These are phyloP conservation scores for Osmanthus fragrans DNA, from an alignment of 257 asterid species.

Conservation along the genomic window DNA sequence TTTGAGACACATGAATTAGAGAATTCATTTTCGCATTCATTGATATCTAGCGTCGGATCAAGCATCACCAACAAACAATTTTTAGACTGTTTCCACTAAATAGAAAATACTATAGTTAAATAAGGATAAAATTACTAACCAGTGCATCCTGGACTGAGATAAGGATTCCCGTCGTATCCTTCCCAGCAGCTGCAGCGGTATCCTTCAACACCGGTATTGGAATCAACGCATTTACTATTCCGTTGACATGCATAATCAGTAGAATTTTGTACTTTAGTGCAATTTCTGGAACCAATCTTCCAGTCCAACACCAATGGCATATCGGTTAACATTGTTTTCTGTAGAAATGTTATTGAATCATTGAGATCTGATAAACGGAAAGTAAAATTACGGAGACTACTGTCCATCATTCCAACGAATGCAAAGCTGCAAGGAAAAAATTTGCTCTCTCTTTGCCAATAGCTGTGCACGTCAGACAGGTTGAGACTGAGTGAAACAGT, in stretches of 20 bases:
- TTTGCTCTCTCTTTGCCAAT: background rate
- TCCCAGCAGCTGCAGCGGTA: conserved; percentile 20
- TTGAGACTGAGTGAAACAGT: background rate
- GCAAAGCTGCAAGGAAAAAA: conserved; percentile 22
- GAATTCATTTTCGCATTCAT: conserved; percentile 5
- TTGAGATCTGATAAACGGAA: conserved; percentile 9
- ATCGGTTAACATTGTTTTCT: background rate
- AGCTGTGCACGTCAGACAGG: background rate
- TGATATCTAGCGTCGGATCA: background rate
- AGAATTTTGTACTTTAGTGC: conserved; percentile 2
- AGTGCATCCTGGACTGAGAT: conserved; percentile 28
- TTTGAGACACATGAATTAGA: conserved; percentile 3
- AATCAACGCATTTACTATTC: conserved; percentile 20
- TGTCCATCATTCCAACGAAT: background rate
- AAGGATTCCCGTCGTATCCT: conserved; percentile 32
- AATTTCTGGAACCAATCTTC: conserved; percentile 19
- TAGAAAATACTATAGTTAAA: background rate
- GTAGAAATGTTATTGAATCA: background rate
- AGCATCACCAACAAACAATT: background rate
- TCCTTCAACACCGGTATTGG: conserved; percentile 8
- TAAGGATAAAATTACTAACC: conserved; percentile 3
- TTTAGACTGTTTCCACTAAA: background rate
- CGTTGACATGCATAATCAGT: conserved; percentile 12
- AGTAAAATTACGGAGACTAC: background rate
- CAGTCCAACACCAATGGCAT: conserved; percentile 28